A percentile compares a stretch with the other conserved stretches of the same genome.
Conservation (phyloP, 2,329 filamentous ascomycete species). For the Nemania abortiva region DNA sequence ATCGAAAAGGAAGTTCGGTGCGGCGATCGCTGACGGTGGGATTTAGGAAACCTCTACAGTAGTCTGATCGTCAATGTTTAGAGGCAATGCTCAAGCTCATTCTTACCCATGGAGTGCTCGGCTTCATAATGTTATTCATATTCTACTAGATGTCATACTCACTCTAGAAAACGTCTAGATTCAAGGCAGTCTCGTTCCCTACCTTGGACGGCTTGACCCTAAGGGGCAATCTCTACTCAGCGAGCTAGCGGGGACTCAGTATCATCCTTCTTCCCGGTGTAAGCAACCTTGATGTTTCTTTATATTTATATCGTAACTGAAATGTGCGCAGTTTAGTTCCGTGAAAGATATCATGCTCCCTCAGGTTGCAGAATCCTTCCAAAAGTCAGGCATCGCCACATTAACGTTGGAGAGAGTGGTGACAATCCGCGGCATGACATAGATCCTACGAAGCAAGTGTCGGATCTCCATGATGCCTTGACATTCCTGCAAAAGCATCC, state of each 20-base stretch:
- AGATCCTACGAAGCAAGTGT: constrained; percentile 7
- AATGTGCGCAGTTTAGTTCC: background rate
- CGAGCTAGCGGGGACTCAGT: background rate
- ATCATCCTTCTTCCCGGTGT: background rate
- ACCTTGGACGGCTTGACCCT: background rate
- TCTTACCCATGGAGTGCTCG: background rate
- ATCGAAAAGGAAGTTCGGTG: background rate
- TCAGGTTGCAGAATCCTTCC: constrained; percentile 8
- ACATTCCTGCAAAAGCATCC: constrained; percentile 3
- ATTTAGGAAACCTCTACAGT: background rate
- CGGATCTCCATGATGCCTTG: constrained; percentile 19
- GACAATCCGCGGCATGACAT: constrained; percentile 16
- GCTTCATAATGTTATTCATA: background rate
- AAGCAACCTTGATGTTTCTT: background rate
- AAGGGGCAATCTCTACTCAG: background rate
- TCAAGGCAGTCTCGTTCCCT: background rate
- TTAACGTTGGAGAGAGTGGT: constrained; percentile 11
- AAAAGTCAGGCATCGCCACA: constrained; percentile 11
- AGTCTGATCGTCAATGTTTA: background rate
- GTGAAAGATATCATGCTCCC: background rate
- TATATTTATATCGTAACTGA: background rate
- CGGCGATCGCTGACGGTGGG: background rate
- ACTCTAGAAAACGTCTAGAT: background rate
- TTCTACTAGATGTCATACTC: background rate
- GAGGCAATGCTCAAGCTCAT: background rate